Percentiles rank a stretch among this genome's conserved stretches.
phyloP scores from a whole-genome alignment of 2,329 filamentous ascomycete species.

The Pseudogymnoascus sp. region DNA sequence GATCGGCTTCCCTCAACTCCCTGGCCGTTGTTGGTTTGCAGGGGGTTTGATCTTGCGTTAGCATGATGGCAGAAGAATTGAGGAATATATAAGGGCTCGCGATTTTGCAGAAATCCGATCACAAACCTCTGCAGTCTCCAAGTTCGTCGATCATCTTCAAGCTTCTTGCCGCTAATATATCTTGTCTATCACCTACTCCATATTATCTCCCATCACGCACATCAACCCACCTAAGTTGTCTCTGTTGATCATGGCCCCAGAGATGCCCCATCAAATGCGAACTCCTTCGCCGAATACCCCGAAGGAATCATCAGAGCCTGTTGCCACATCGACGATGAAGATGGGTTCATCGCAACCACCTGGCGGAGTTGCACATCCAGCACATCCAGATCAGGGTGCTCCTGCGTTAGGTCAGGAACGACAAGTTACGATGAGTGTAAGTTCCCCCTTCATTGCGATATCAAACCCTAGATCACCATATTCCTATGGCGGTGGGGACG shows the following conservation, averaged over 20 bases:
- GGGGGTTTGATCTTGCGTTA: not conserved
- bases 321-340: not conserved
- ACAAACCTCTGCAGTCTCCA: slow-evolving; percentile 10
- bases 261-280: not conserved
- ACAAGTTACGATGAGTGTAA: not conserved
- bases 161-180: not conserved
- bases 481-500: not conserved
- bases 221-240: not conserved
- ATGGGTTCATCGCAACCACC: not conserved
- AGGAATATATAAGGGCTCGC: slow-evolving; percentile 10
- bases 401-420: not conserved
- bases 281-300: not conserved
- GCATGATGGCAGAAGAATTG: not conserved
- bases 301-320: not conserved
- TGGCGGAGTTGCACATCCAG: not conserved
- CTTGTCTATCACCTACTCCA: not conserved
- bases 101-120: not conserved
- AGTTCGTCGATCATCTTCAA: slow-evolving; percentile 9
- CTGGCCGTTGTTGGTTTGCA: not conserved
- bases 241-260: not conserved
- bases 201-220: not conserved
- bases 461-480: not conserved
- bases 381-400: not conserved
- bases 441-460: not conserved
- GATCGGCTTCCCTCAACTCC: not conserved